Conservation (phyloP, 805 yeast species). For the Isabelozyma rhagii region DNA sequence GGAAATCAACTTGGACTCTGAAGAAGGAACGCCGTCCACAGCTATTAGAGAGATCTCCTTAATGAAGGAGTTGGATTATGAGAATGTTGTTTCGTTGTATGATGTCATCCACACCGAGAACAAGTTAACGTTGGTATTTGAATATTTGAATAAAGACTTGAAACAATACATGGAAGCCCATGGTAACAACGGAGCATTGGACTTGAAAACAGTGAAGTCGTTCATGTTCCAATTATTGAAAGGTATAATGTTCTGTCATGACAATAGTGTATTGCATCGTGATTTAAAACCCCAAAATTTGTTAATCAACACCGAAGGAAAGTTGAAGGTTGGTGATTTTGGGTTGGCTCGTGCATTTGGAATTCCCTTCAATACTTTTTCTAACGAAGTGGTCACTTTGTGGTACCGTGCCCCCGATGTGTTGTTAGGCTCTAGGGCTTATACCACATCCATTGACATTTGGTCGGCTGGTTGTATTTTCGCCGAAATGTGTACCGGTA, state of each 20-base stretch:
- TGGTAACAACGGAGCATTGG: conserved; percentile 73
- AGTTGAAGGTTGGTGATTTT: conserved; percentile 90
- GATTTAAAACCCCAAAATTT: conserved; percentile 94
- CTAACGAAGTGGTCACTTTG: conserved; percentile 94
- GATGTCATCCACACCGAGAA: conserved; percentile 97
- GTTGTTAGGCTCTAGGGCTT: conserved; percentile 88
- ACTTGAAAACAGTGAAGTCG: conserved; percentile 70
- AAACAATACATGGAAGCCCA: conserved; percentile 91
- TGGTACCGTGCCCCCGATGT: conserved; percentile 99
- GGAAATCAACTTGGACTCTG: conserved; percentile 91
- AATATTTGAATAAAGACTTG: conserved; percentile 88
- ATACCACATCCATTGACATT: conserved; percentile 94
- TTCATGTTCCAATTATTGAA: conserved; percentile 91
- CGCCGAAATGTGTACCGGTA: conserved; percentile 98
- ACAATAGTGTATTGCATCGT: conserved; percentile 77
- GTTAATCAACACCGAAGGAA: conserved; percentile 85
- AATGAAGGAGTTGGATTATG: conserved; percentile 92
- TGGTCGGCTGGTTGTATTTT: conserved; percentile 99
- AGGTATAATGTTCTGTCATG: conserved; percentile 87
- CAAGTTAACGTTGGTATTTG: conserved; percentile 90
- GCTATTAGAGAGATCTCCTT: conserved; percentile 95
- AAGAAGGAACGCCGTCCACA: conserved; percentile 98
- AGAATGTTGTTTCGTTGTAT: conserved; percentile 85
- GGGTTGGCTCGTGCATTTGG: conserved; percentile 98
- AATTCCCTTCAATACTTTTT: conserved; percentile 94